Percentiles rank a stretch among this genome's conserved stretches.
phyloP scores from a whole-genome alignment of 1,139 yeast genomes.

The Suhomyces yuchorum region DNA sequence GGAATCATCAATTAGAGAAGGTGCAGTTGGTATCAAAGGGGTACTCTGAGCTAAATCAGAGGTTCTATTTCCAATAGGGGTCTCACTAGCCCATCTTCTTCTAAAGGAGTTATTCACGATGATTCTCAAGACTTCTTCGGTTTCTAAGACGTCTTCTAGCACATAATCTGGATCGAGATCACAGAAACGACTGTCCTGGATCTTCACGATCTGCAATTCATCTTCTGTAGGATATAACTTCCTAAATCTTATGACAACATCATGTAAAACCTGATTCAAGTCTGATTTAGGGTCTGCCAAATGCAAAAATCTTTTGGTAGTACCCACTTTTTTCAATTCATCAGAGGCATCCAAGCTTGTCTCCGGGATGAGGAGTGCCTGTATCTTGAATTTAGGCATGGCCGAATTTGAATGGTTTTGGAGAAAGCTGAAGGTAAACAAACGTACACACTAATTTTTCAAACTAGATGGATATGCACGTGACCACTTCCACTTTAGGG shows the following conservation, averaged over 20 bases:
- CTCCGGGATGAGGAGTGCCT: constrained; percentile 42
- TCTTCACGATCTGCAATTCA: constrained; percentile 51
- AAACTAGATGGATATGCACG: background rate
- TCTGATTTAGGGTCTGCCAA: constrained; percentile 51
- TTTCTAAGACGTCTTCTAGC: constrained; percentile 62
- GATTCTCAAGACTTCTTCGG: constrained; percentile 58
- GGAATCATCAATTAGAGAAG: constrained; percentile 17
- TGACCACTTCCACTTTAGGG: no score
- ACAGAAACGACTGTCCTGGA: constrained; percentile 67
- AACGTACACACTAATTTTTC: background rate
- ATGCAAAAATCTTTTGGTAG: constrained; percentile 51
- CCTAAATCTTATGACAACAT: constrained; percentile 51
- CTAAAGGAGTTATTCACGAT: constrained; percentile 38
- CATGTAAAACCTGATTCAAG: constrained; percentile 50
- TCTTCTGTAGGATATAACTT: constrained; percentile 66
- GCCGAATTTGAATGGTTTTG: background rate
- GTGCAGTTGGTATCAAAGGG: constrained; percentile 17
- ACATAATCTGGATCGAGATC: constrained; percentile 77
- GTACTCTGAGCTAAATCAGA: constrained; percentile 16
- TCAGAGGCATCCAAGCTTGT: constrained; percentile 20
- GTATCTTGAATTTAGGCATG: constrained; percentile 38
- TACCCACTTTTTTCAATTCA: constrained; percentile 15
- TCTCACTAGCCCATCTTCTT: constrained; percentile 3
- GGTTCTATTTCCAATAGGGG: constrained; percentile 10
- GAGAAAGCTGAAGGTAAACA: background rate